These are phyloP conservation scores for Clarireedia hainanense DNA, from an alignment of 2,329 filamentous ascomycete species.

Conservation along the genomic window DNA sequence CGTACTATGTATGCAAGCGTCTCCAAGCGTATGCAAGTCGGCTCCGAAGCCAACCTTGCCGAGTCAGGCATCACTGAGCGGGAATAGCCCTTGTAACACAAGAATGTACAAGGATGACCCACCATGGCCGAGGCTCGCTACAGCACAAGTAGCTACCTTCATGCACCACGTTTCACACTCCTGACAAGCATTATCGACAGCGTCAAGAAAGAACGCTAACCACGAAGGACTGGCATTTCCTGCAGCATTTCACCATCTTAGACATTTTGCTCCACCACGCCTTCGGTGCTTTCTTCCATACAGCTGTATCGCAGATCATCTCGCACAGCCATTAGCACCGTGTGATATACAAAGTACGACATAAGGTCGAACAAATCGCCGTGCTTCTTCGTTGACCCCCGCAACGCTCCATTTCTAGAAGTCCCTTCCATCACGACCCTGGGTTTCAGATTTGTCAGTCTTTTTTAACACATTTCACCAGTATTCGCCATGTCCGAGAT, in stretches of 20 bases:
- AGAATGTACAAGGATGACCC: conserved; percentile 6
- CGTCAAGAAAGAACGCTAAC: neutral
- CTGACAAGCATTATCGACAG: neutral
- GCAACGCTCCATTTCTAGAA: neutral
- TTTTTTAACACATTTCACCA: neutral
- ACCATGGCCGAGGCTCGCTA: neutral
- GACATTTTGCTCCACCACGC: neutral
- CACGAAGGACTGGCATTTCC: neutral
- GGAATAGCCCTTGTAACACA: neutral
- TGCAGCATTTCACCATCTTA: neutral
- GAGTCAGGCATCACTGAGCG: neutral
- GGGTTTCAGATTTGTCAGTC: neutral
- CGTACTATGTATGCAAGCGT: no score
- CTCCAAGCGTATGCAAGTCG: no score
- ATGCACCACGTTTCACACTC: conserved; percentile 4
- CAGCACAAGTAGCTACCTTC: neutral
- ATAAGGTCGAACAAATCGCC: neutral
- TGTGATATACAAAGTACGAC: neutral
- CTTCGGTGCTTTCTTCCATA: neutral
- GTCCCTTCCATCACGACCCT: neutral
- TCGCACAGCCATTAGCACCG: neutral
- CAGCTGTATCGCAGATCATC: neutral
- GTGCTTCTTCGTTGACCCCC: neutral
- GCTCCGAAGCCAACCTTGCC: neutral
- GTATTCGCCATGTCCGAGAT: neutral